These are phyloP conservation scores for Amaranthus palmeri DNA, from an alignment of 148 eudicot genomes.

Conservation along the genomic window DNA sequence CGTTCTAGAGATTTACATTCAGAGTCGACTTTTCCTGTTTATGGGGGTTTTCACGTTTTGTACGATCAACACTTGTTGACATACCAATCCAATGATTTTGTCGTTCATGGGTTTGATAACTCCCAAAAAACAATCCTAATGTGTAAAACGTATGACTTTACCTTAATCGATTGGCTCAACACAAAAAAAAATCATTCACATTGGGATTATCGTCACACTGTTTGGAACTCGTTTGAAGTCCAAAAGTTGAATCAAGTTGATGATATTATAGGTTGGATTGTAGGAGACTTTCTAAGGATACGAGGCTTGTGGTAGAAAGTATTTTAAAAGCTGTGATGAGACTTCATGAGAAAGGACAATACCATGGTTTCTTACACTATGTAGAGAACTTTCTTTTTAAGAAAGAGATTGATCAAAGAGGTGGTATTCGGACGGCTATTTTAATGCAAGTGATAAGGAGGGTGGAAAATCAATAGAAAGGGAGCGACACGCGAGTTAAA, in stretches of 20 bases:
- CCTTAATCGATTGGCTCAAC: neutral
- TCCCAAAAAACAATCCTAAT: neutral
- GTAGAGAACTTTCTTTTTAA: neutral
- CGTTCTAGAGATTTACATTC: neutral
- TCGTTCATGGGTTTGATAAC: neutral
- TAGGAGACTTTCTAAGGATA: neutral
- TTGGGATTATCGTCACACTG: neutral
- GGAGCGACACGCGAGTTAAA: neutral
- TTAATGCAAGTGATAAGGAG: neutral
- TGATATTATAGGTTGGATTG: neutral
- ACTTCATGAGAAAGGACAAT: neutral
- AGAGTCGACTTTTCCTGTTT: neutral
- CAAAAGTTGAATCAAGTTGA: no score
- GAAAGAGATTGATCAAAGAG: neutral
- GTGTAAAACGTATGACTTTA: neutral
- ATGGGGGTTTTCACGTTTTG: neutral
- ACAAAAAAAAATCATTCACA: neutral
- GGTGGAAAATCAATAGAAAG: neutral
- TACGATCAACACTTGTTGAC: neutral
- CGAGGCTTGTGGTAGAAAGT: neutral
- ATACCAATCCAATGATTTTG: neutral
- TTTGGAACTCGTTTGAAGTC: neutral
- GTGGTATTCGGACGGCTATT: neutral
- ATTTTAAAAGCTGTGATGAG: neutral
- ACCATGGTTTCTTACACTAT: neutral